These are phyloP conservation scores for Eutrema japonicum DNA, from an alignment of 345 rosid species.

Conservation along the genomic window DNA sequence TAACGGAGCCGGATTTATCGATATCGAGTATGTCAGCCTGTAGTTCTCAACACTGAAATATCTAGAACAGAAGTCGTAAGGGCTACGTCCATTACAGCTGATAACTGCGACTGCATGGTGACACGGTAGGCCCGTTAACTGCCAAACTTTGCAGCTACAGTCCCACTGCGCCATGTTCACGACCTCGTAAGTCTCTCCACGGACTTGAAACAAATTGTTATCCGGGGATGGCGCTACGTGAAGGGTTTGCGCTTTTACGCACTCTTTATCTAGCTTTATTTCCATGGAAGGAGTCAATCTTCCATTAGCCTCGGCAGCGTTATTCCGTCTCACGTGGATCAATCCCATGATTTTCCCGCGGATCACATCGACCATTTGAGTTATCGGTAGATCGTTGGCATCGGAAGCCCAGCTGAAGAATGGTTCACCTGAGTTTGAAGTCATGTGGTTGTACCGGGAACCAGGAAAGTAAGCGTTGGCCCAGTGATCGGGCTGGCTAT, in stretches of 20 bases:
- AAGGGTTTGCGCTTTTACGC: constrained; percentile 49
- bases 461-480: constrained; percentile 87
- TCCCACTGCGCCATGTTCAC: constrained; percentile 78
- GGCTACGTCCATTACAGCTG: constrained; percentile 55
- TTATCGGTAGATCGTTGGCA: constrained; percentile 85
- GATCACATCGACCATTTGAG: constrained; percentile 89
- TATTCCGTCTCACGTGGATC: constrained; percentile 55
- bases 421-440: constrained; percentile 78
- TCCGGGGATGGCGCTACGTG: constrained; percentile 68
- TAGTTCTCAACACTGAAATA: constrained; percentile 74
- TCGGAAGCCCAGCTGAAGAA: constrained; percentile 86
- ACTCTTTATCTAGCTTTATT: constrained; percentile 72
- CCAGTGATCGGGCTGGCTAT: constrained; percentile 88
- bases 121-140: constrained; percentile 82
- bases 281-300: constrained; percentile 83
- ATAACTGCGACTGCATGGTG: constrained; percentile 76
- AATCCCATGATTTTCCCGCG: constrained; percentile 74
- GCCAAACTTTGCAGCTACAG: constrained; percentile 92
- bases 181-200: constrained; percentile 69
- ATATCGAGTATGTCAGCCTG: constrained; percentile 68
- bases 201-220: constrained; percentile 75
- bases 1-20: constrained; percentile 67
- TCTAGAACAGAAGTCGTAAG: constrained; percentile 76
- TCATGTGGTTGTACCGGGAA: constrained; percentile 81
- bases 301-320: constrained; percentile 62